Conservation (phyloP, 1,284 basidiomycete genomes). For the Ganoderma meredithae region DNA sequence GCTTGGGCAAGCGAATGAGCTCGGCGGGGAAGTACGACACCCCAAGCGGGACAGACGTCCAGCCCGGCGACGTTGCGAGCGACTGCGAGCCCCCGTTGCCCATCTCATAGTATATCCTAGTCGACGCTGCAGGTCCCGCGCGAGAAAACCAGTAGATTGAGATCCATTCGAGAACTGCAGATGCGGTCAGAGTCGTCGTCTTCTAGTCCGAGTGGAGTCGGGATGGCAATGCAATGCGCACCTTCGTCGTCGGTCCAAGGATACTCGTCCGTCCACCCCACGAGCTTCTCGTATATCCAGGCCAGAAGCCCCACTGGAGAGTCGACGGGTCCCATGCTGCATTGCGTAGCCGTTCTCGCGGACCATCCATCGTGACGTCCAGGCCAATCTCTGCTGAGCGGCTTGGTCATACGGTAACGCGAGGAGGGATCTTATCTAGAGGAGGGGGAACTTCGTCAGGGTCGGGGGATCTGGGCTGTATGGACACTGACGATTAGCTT, state of each 20-base stretch:
- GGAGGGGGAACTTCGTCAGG: background rate
- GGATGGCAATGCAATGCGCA: background rate
- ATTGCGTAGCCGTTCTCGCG: conserved; percentile 49
- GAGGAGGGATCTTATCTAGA: background rate
- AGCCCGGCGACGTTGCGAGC: conserved; percentile 46
- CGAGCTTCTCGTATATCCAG: conserved; percentile 14
- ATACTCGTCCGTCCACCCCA: background rate
- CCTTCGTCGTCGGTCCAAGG: conserved; percentile 13
- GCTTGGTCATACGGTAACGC: background rate
- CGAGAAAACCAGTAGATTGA: conserved; percentile 71
- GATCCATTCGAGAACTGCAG: conserved; percentile 17
- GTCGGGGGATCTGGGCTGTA: background rate
- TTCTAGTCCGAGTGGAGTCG: no score
- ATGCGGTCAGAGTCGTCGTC: background rate
- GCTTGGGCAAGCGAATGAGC: conserved; percentile 43
- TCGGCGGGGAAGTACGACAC: conserved; percentile 58
- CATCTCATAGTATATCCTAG: conserved; percentile 51
- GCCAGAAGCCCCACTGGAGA: conserved; percentile 64
- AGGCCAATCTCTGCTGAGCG: conserved; percentile 23
- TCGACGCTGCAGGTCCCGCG: conserved; percentile 45
- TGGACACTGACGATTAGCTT: no score
- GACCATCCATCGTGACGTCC: conserved; percentile 14
- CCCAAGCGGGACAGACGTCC: conserved; percentile 46
- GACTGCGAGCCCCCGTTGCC: conserved; percentile 4
- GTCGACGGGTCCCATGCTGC: conserved; percentile 56